Evolutionary conservation across 352 stramenopile species (phyloP).

Genomic region (Globisporangium lucens): DNA sequence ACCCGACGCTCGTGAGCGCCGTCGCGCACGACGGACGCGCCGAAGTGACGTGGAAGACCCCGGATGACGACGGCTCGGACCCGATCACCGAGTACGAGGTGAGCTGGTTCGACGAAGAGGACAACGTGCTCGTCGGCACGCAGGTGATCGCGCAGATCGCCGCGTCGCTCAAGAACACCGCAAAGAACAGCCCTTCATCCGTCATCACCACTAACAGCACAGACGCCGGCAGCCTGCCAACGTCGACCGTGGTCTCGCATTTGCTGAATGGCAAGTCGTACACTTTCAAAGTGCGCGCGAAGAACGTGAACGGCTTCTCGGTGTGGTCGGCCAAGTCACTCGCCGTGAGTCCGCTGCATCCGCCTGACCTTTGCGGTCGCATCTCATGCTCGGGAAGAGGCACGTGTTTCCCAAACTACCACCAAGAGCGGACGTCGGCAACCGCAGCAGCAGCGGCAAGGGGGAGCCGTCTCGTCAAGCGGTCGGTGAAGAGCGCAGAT

Average conservation of each 20-base stretch:
- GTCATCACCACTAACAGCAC: constrained; percentile 6
- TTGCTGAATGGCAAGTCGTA: constrained; percentile 64
- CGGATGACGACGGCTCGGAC: constrained; percentile 64
- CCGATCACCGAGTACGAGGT: constrained; percentile 60
- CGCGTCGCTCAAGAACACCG: constrained; percentile 16
- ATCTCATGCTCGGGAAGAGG: constrained; percentile 61
- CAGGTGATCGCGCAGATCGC: constrained; percentile 31
- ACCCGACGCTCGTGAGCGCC: constrained; percentile 54
- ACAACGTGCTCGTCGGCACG: constrained; percentile 37
- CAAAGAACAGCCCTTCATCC: constrained; percentile 11
- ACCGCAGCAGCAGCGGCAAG: not conserved
- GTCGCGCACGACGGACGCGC: constrained; percentile 50
- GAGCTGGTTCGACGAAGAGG: constrained; percentile 53
- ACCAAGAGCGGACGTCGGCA: constrained; percentile 10
- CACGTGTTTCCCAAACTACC: constrained; percentile 68
- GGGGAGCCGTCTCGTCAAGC: not conserved
- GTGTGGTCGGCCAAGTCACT: constrained; percentile 73
- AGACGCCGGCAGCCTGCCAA: constrained; percentile 24
- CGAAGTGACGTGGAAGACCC: constrained; percentile 56
- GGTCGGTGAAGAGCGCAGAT: not conserved
- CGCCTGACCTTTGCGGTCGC: constrained; percentile 61
- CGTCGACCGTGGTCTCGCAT: constrained; percentile 35
- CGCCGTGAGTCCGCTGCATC: constrained; percentile 64
- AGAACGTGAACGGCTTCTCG: constrained; percentile 61
- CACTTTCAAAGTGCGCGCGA: constrained; percentile 65